Base-by-base conservation (phyloP, 1,284 basidiomycete genomes). In the Bondarzewia mesenterica region DNA sequence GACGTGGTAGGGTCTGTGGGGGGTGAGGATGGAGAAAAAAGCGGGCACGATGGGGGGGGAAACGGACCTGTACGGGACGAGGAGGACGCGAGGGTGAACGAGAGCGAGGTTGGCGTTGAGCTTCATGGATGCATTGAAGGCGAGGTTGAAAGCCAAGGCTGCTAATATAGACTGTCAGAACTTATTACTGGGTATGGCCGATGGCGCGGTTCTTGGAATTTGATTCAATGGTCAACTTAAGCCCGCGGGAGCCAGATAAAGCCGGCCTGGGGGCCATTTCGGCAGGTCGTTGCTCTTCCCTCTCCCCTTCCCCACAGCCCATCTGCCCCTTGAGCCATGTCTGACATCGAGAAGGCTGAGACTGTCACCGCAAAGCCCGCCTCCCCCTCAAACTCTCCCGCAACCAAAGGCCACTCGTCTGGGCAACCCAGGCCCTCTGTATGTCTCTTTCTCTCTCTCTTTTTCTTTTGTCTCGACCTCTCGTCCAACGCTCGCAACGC, bases 11-110 rank as follows among this genome's bases (percentile, higher is more conserved):
- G 63, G 59, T 50, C 75, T 78, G 53, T 23, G 5, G 41, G 27
- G 3, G 6, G 14, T 23, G 42, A 22, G 18, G 21, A n/a, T 18
- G 15, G 36, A 22, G 5, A 15, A 14, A 6, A 12, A 32, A 44
- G 14, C 16, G 8, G 21, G 22, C 47, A 4, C 10, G 8, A 15
- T 4, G 29, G 8, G 29, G 15, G 41, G 44, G 39, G 23, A 26
- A 37, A 49, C 52, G 23, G 51, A 79, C 76, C 77, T 69, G 62
- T 92, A 92, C 1, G 89, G 90, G 0, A 91, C 82, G 6, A 93
- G 71, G 18, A 87, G 69, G 32, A 86, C 75, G 27, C 72, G 73
- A 26, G 69, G 59, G 4, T 83, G 85, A 21, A 80, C 68, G n/a
- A 93, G 68, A 14, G 79, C 70, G 0, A 73, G 81, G 44, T 74